A percentile compares a stretch with the other conserved stretches of the same genome.
phyloP scores from a whole-genome alignment of 108 stramenopile genomes.

The Discostella stelligeroides region DNA sequence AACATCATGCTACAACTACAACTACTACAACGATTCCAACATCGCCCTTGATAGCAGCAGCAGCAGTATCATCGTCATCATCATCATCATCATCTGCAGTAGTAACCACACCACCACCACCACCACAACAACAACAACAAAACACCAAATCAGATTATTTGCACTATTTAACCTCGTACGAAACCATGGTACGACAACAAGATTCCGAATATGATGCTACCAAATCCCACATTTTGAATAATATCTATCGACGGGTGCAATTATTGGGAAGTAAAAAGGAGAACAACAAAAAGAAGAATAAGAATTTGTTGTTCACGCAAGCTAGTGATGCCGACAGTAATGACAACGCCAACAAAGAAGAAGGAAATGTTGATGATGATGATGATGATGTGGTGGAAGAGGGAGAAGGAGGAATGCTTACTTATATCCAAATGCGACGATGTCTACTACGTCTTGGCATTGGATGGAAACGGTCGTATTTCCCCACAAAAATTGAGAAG shows the following conservation, averaged over 20 bases:
- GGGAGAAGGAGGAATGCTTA: slow-evolving; percentile 38
- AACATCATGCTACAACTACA: no score
- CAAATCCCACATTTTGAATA: slow-evolving; percentile 45
- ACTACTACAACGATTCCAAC: no score
- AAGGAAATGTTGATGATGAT: neutral
- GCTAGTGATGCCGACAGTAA: slow-evolving; percentile 20
- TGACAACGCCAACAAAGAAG: slow-evolving; percentile 2
- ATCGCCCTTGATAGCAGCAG: no score
- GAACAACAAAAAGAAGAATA: slow-evolving; percentile 18
- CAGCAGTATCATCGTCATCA: no score
- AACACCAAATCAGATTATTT: no score
- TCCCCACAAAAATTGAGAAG: no score
- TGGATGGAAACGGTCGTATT: slow-evolving; percentile 21
- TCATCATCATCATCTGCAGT: no score
- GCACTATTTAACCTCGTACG: slow-evolving; percentile 58
- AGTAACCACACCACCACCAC: no score
- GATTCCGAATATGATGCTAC: slow-evolving; percentile 58
- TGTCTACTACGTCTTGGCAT: slow-evolving; percentile 31
- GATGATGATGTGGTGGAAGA: neutral
- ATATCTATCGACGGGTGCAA: slow-evolving; percentile 43
- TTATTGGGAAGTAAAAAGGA: slow-evolving; percentile 23
- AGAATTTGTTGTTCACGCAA: neutral
- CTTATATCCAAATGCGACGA: slow-evolving; percentile 41
- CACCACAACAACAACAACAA: no score
- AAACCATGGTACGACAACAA: slow-evolving; percentile 73